Percentiles rank a stretch among this genome's conserved stretches.
phyloP scores from a whole-genome alignment of 441 rosid genomes.

The Mallotus repandus region DNA sequence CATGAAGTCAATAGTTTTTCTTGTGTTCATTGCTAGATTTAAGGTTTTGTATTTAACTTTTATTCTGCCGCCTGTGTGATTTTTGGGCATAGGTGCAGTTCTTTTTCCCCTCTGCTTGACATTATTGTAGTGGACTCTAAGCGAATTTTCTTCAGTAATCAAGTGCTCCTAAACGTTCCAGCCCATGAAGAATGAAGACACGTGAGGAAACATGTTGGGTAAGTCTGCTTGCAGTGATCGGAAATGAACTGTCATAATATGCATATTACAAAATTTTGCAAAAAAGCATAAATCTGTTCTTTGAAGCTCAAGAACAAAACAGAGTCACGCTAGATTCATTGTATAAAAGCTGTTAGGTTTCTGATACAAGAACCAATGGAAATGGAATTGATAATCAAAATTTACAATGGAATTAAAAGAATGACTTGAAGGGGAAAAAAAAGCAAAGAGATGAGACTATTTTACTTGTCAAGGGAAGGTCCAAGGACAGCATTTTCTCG shows the following conservation, averaged over 20 bases:
- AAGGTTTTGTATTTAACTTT: neutral
- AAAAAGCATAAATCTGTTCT: too few relatives aligned
- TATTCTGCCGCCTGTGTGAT: neutral
- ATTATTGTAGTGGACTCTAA: too few relatives aligned
- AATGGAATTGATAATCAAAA: too few relatives aligned
- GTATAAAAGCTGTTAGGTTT: too few relatives aligned
- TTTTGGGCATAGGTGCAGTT: neutral
- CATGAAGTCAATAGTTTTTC: neutral
- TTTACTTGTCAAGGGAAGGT: conserved; percentile 68
- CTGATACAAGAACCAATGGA: neutral
- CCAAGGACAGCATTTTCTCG: conserved; percentile 63
- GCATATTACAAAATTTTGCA: too few relatives aligned
- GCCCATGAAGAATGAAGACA: conserved; percentile 31
- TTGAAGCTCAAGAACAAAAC: too few relatives aligned
- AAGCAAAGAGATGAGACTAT: neutral
- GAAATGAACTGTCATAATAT: neutral
- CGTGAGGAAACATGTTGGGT: neutral
- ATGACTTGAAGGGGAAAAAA: neutral
- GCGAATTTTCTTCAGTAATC: too few relatives aligned
- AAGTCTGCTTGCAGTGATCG: neutral
- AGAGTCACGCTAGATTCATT: too few relatives aligned
- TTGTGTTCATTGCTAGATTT: neutral
- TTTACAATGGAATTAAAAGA: too few relatives aligned
- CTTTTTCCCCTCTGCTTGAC: neutral
- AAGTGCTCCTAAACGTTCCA: conserved; percentile 68